Percentiles rank a stretch among this genome's conserved stretches.
Evolutionary conservation across 2,329 filamentous ascomycete species (phyloP).

Genomic region (Neonectria punicea): DNA sequence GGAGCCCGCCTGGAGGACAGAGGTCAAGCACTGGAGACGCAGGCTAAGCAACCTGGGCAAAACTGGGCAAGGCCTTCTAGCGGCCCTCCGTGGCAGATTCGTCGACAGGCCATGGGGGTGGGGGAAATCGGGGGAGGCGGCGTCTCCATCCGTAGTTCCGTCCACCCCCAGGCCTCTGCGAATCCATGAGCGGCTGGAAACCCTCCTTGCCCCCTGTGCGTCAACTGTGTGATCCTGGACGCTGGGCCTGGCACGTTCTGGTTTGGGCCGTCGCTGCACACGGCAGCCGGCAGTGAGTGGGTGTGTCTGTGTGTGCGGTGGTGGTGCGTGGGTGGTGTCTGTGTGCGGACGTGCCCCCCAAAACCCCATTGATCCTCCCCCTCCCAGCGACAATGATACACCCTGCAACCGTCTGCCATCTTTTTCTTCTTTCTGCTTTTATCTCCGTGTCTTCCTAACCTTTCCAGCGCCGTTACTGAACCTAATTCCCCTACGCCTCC

Average conservation of each 20-base stretch:
- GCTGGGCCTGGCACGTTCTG: slow-evolving; percentile 20
- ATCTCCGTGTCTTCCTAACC: neutral
- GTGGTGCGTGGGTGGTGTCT: slow-evolving; percentile 1
- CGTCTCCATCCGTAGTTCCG: slow-evolving; percentile 30
- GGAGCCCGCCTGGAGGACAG: neutral
- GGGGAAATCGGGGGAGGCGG: slow-evolving; percentile 11
- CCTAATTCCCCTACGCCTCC: neutral
- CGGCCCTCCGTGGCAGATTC: slow-evolving; percentile 27
- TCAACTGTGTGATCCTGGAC: slow-evolving; percentile 35
- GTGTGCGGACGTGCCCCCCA: slow-evolving; percentile 19
- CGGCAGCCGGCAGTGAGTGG: slow-evolving; percentile 30
- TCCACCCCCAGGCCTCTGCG: slow-evolving; percentile 35
- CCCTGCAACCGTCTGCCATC: slow-evolving; percentile 8
- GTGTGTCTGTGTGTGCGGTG: neutral
- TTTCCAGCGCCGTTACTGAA: neutral
- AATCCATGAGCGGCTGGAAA: neutral
- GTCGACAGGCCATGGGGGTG: slow-evolving; percentile 13
- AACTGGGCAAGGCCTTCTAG: slow-evolving; percentile 20
- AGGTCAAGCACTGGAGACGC: slow-evolving; percentile 13
- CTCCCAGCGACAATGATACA: slow-evolving; percentile 10
- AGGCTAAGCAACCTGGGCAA: neutral
- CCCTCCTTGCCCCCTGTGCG: slow-evolving; percentile 27
- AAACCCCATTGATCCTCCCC: slow-evolving; percentile 22
- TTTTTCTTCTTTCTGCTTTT: slow-evolving; percentile 15
- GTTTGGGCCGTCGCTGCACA: slow-evolving; percentile 19